A percentile compares a stretch with the other conserved stretches of the same genome.
phyloP scores from a whole-genome alignment of 2,329 filamentous ascomycete genomes.

The Mariannaea elegans region DNA sequence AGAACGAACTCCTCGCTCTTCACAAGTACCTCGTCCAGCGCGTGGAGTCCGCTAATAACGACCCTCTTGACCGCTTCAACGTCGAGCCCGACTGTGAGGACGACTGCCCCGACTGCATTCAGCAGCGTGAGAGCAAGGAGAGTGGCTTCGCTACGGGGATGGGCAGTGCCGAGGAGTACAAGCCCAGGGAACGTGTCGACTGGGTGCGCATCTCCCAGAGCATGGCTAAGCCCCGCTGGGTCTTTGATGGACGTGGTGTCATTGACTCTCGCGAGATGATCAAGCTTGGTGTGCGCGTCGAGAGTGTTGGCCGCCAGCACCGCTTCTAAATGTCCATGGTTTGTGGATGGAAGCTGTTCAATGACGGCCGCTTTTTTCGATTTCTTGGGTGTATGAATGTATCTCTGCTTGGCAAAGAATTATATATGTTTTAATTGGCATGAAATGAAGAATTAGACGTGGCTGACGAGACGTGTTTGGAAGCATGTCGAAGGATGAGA shows the following conservation, averaged over 20 bases:
- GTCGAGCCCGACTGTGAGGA: constrained; percentile 55
- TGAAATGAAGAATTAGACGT: constrained; percentile 41
- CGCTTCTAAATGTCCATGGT: constrained; percentile 44
- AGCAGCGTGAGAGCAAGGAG: constrained; percentile 50
- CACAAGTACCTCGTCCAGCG: constrained; percentile 56
- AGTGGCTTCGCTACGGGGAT: constrained; percentile 53
- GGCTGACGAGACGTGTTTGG: constrained; percentile 37
- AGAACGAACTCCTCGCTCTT: constrained; percentile 57
- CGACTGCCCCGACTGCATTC: constrained; percentile 60
- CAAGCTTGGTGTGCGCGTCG: constrained; percentile 60
- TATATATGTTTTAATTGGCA: constrained; percentile 45
- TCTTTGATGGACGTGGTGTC: constrained; percentile 66
- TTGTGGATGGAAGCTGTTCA: constrained; percentile 16
- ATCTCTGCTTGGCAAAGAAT: constrained; percentile 37
- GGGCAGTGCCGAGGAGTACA: constrained; percentile 55
- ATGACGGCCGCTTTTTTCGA: constrained; percentile 33
- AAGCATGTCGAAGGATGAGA: constrained; percentile 22
- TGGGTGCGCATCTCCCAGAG: constrained; percentile 59
- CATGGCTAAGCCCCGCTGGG: constrained; percentile 63
- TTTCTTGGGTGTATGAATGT: constrained; percentile 40
- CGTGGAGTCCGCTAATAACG: constrained; percentile 42
- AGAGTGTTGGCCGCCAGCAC: constrained; percentile 61
- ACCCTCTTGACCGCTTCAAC: constrained; percentile 58
- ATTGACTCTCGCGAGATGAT: constrained; percentile 59
- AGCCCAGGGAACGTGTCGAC: constrained; percentile 58